Conservation (phyloP, 495 filamentous ascomycete species). For the Pseudomonodictys pantanalensis region DNA sequence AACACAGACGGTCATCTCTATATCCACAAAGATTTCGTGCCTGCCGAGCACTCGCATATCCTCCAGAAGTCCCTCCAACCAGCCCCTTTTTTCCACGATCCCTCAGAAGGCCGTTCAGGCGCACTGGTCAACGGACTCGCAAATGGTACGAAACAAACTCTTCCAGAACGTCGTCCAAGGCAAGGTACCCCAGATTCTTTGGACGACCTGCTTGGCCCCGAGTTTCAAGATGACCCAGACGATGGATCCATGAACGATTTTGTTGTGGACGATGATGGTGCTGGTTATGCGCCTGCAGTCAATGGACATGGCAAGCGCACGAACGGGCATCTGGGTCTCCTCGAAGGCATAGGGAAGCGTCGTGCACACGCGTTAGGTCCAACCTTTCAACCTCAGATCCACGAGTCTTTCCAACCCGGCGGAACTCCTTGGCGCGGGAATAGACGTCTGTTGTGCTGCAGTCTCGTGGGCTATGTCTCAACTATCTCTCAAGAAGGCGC, state of each 20-base stretch:
- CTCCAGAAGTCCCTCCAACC: constrained; percentile 63
- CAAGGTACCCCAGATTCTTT: constrained; percentile 55
- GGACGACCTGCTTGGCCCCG: constrained; percentile 58
- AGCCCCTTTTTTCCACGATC: constrained; percentile 82
- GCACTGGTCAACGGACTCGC: constrained; percentile 57
- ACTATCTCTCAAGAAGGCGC: constrained; percentile 85
- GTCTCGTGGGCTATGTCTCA: constrained; percentile 92
- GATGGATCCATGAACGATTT: constrained; percentile 64
- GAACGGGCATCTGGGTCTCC: constrained; percentile 51
- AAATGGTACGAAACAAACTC: constrained; percentile 54
- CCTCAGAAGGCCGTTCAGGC: constrained; percentile 66
- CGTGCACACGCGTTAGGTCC: constrained; percentile 43
- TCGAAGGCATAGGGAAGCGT: constrained; percentile 61
- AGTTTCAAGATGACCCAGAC: constrained; percentile 25
- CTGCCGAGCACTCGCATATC: constrained; percentile 58
- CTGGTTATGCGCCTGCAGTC: constrained; percentile 69
- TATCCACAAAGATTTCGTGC: constrained; percentile 77
- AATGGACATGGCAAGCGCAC: constrained; percentile 63
- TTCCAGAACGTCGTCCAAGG: constrained; percentile 41
- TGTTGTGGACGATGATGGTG: constrained; percentile 93
- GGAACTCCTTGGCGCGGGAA: constrained; percentile 95
- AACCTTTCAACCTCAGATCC: constrained; percentile 63
- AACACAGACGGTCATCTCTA: constrained; percentile 88
- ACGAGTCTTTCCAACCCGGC: constrained; percentile 85
- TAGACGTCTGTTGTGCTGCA: constrained; percentile 87